These are phyloP conservation scores for Nakazawaea molendinolei DNA, from an alignment of 805 yeast species.

Conservation along the genomic window DNA sequence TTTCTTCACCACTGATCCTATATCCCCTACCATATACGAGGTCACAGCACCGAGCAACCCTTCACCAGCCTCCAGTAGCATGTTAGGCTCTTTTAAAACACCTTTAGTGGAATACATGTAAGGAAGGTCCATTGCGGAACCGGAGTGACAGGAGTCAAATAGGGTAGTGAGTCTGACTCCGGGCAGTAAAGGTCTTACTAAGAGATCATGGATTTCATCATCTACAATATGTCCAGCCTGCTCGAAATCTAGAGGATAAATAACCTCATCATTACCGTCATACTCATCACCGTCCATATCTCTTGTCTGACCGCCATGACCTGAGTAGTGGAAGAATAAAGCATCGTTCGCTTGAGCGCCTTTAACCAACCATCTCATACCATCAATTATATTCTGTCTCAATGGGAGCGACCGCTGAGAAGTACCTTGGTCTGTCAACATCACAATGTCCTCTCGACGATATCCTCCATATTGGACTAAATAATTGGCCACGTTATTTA, in stretches of 20 bases:
- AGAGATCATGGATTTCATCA: constrained; percentile 55
- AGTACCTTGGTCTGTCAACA: constrained; percentile 44
- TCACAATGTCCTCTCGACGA: constrained; percentile 42
- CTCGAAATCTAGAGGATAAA: constrained; percentile 68
- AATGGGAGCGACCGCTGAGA: constrained; percentile 47
- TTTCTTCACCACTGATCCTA: constrained; percentile 32
- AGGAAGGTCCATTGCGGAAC: constrained; percentile 68
- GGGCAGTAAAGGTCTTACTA: constrained; percentile 55
- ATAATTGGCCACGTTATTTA: constrained; percentile 37
- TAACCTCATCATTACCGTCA: constrained; percentile 65
- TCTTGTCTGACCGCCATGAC: constrained; percentile 67
- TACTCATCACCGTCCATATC: constrained; percentile 71
- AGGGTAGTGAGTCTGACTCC: constrained; percentile 70
- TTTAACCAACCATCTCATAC: constrained; percentile 67
- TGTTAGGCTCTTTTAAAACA: constrained; percentile 71
- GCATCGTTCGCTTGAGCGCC: constrained; percentile 72
- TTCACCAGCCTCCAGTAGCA: constrained; percentile 67
- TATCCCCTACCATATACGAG: constrained; percentile 57
- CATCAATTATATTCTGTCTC: constrained; percentile 55
- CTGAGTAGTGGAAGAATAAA: constrained; percentile 67
- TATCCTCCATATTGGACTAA: constrained; percentile 36
- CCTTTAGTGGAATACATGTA: constrained; percentile 78
- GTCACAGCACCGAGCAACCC: constrained; percentile 55
- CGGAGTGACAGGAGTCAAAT: constrained; percentile 76
- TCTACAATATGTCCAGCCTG: constrained; percentile 56